These are phyloP conservation scores for Pneumocystis sp. DNA, from an alignment of 1,139 yeast species.

Conservation along the genomic window DNA sequence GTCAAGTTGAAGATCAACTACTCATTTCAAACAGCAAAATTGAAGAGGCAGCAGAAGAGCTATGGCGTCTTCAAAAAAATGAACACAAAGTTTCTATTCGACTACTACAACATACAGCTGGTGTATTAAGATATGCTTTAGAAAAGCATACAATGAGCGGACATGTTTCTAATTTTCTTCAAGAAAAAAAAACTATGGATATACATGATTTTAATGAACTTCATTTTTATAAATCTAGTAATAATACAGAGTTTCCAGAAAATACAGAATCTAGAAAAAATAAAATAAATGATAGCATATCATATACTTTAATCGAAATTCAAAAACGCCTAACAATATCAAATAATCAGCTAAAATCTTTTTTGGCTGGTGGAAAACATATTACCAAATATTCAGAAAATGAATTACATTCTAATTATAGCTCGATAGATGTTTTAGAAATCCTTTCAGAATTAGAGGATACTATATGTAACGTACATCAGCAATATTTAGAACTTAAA, in stretches of 20 bases:
- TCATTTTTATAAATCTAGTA: constrained; percentile 4
- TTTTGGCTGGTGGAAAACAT: neutral
- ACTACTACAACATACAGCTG: constrained; percentile 9
- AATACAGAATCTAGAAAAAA: neutral
- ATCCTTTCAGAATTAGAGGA: neutral
- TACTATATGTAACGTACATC: neutral
- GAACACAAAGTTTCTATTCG: constrained; percentile 7
- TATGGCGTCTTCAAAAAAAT: constrained; percentile 9
- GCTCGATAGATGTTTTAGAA: neutral
- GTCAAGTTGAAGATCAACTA: constrained; percentile 9
- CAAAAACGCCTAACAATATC: neutral
- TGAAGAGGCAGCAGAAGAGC: constrained; percentile 11
- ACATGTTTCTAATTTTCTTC: neutral
- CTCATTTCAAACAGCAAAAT: constrained; percentile 8
- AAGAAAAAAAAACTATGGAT: constrained; percentile 1
- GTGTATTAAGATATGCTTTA: constrained; percentile 5
- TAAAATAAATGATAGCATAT: neutral
- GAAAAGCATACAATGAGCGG: constrained; percentile 1
- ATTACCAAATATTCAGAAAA: neutral
- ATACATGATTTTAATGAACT: constrained; percentile 3
- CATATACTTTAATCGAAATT: neutral
- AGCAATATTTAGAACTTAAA: neutral
- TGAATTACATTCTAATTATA: neutral
- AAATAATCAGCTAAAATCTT: neutral
- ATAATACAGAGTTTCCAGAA: neutral